A percentile compares a stretch with the other conserved stretches of the same genome.
Evolutionary conservation across 2,329 filamentous ascomycete species (phyloP).

Genomic region (Xylaria polymorpha): DNA sequence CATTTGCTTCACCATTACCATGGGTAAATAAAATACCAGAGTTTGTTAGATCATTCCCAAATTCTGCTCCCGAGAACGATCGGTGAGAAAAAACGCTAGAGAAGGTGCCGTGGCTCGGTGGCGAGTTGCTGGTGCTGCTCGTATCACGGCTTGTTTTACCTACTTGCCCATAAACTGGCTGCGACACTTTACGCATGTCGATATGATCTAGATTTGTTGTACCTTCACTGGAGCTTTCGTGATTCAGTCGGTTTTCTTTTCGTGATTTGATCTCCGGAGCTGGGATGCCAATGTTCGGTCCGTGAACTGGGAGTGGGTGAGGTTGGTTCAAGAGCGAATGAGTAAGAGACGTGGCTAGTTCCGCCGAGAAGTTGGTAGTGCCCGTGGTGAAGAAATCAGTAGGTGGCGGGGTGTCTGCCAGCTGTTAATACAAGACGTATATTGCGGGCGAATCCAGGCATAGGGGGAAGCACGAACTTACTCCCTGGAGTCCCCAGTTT

Average conservation of each 20-base stretch:
- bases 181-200: slow-evolving; percentile 57
- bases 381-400: slow-evolving; percentile 46
- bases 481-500: slow-evolving; percentile 44
- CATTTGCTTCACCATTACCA: slow-evolving; percentile 37
- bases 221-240: slow-evolving; percentile 41
- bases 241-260: slow-evolving; percentile 56
- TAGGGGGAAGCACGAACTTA: slow-evolving; percentile 38
- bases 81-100: slow-evolving; percentile 48
- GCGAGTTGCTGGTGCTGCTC: slow-evolving; percentile 46
- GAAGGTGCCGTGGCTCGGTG: slow-evolving; percentile 47
- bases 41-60: slow-evolving; percentile 50
- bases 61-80: slow-evolving; percentile 48
- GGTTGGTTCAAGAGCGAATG: slow-evolving; percentile 63
- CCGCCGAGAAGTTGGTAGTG: slow-evolving; percentile 49
- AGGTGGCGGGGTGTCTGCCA: slow-evolving; percentile 42
- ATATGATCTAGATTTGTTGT: slow-evolving; percentile 46
- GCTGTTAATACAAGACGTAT: slow-evolving; percentile 26
- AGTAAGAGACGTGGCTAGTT: slow-evolving; percentile 58
- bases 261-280: slow-evolving; percentile 56
- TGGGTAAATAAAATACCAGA: slow-evolving; percentile 41
- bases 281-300: slow-evolving; percentile 48
- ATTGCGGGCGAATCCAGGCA: background rate
- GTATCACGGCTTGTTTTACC: slow-evolving; percentile 43
- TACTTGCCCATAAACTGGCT: slow-evolving; percentile 51
- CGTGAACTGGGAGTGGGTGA: slow-evolving; percentile 52